phyloP scores from a whole-genome alignment of 352 stramenopile genomes.

The Phytophthora niederhauseri region DNA sequence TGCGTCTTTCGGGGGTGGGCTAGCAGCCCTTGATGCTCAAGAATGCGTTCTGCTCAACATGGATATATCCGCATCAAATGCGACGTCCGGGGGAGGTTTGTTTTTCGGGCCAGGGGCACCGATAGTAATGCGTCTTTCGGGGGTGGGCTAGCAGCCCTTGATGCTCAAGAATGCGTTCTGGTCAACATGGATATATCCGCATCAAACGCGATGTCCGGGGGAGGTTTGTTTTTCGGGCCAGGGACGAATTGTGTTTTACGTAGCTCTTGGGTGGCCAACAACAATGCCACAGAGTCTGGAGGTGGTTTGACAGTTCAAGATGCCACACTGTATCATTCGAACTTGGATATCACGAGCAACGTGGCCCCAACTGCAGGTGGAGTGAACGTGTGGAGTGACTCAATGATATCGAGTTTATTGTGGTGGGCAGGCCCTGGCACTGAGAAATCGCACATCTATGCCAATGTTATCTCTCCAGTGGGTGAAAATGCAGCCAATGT shows the following conservation, averaged over 20 bases:
- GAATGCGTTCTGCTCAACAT: slow-evolving; percentile 26
- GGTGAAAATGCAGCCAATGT: slow-evolving; percentile 35
- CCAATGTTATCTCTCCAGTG: slow-evolving; percentile 26
- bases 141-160: slow-evolving; percentile 35
- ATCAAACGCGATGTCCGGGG: slow-evolving; percentile 35
- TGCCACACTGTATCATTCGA: slow-evolving; percentile 38
- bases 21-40: slow-evolving; percentile 24
- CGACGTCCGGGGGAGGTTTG: slow-evolving; percentile 34
- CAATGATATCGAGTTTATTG: background rate
- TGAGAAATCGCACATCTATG: slow-evolving; percentile 29
- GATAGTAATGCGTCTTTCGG: slow-evolving; percentile 27
- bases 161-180: slow-evolving; percentile 23
- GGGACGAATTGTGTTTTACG: slow-evolving; percentile 27
- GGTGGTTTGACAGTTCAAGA: slow-evolving; percentile 41
- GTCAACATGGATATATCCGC: slow-evolving; percentile 21
- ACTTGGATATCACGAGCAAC: slow-evolving; percentile 37
- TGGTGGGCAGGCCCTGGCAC: slow-evolving; percentile 5
- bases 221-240: slow-evolving; percentile 35
- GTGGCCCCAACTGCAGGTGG: slow-evolving; percentile 34
- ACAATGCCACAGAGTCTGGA: slow-evolving; percentile 32
- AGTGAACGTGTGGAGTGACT: slow-evolving; percentile 25
- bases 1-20: slow-evolving; percentile 36
- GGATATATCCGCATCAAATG: slow-evolving; percentile 28
- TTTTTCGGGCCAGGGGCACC: slow-evolving; percentile 24
- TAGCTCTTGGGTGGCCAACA: slow-evolving; percentile 28